These are phyloP conservation scores for Penstemon barbatus DNA, from an alignment of 257 asterid genomes.

Conservation along the genomic window DNA sequence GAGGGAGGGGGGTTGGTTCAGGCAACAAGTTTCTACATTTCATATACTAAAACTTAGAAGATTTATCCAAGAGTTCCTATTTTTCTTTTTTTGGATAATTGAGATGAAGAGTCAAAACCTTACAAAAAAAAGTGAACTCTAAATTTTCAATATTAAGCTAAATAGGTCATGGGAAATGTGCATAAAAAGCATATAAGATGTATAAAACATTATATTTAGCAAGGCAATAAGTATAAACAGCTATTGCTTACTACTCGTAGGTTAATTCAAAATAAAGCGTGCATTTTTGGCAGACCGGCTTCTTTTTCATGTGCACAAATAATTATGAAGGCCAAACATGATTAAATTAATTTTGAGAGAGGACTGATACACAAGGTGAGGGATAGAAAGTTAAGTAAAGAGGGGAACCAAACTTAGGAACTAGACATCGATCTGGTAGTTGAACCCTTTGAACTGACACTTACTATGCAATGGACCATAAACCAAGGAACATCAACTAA, in stretches of 20 bases:
- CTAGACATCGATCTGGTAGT: conserved; percentile 4
- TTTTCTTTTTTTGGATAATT: neutral
- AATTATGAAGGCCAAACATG: neutral
- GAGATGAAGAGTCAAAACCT: conserved; percentile 3
- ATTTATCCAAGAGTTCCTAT: too few species aligned
- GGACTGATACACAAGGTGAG: neutral
- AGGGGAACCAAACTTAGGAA: neutral
- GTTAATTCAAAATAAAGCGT: neutral
- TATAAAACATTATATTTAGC: neutral
- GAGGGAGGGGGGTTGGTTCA: too few species aligned
- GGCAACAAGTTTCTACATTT: too few species aligned
- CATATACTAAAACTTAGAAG: too few species aligned
- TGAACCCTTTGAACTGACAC: conserved; percentile 6
- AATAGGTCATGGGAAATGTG: conserved; percentile 13
- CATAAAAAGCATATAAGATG: neutral
- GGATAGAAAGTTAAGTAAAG: neutral
- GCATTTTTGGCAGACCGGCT: neutral
- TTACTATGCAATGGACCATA: conserved; percentile 6
- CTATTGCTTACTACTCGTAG: neutral
- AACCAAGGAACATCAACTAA: conserved; percentile 8
- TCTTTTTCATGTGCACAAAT: neutral
- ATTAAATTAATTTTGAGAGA: neutral
- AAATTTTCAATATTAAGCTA: neutral
- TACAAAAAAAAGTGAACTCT: conserved; percentile 8
- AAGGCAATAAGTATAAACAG: neutral